A percentile compares a stretch with the other conserved stretches of the same genome.
Conservation (phyloP, 2,329 filamentous ascomycete genomes). For the Hirsutella minnesotensis region DNA sequence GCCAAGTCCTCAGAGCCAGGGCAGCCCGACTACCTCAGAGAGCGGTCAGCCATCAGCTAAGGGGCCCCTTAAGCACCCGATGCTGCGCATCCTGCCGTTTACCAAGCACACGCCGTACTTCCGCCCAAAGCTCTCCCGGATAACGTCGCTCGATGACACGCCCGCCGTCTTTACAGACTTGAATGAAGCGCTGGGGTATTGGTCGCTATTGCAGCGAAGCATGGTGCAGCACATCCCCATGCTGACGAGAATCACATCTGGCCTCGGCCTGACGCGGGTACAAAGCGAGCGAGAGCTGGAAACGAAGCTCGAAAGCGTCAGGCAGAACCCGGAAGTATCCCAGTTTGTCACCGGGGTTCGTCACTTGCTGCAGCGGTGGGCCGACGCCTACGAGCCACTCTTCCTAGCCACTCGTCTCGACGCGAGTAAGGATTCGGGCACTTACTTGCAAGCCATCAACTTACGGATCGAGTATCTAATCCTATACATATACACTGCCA, state of each 20-base stretch:
- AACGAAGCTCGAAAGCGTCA: constrained; percentile 18
- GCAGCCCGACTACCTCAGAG: constrained; percentile 13
- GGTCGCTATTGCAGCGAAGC: constrained; percentile 23
- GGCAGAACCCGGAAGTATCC: constrained; percentile 15
- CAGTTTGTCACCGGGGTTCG: constrained; percentile 24
- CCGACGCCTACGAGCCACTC: constrained; percentile 23
- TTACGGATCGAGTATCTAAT: constrained; percentile 31
- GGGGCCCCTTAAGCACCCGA: constrained; percentile 7
- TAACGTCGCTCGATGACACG: constrained; percentile 20
- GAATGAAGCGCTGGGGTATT: constrained; percentile 25
- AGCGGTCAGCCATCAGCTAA: background rate
- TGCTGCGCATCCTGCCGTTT: constrained; percentile 22
- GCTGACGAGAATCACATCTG: constrained; percentile 17
- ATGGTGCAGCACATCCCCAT: constrained; percentile 25
- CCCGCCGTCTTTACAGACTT: constrained; percentile 18
- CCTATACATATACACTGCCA: constrained; percentile 24
- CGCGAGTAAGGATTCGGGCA: constrained; percentile 8
- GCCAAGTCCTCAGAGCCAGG: constrained; percentile 22
- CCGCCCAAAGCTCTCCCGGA: constrained; percentile 16
- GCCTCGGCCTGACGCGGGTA: constrained; percentile 17
- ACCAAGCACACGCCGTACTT: constrained; percentile 26
- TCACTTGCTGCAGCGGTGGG: constrained; percentile 28
- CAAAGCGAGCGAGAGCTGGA: constrained; percentile 15
- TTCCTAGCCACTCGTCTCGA: constrained; percentile 15
- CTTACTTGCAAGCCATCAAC: constrained; percentile 25